Evolutionary conservation across 1,284 basidiomycete species (phyloP).

Genomic region (Apiotrichum siamense): DNA sequence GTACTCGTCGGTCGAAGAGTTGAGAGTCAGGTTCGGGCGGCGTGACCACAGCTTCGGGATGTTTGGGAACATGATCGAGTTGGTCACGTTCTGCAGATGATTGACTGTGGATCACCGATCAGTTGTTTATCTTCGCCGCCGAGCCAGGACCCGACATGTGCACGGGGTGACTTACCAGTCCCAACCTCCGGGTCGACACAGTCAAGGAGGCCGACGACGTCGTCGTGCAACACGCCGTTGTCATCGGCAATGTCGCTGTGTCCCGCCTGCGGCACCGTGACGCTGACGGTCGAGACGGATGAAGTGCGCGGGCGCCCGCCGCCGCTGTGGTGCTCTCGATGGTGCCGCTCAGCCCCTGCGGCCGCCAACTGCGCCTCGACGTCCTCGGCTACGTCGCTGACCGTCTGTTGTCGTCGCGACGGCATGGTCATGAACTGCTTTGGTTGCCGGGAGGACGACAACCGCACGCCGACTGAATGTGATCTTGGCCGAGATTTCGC

Average conservation of each 20-base stretch:
- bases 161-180: conserved; percentile 24
- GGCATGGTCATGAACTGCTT: not conserved
- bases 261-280: not conserved
- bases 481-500: not conserved
- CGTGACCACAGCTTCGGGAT: conserved; percentile 39
- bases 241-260: conserved; percentile 6
- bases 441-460: not conserved
- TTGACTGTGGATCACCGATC: conserved; percentile 29
- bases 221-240: conserved; percentile 29
- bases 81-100: conserved; percentile 45
- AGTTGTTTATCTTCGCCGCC: too few species aligned
- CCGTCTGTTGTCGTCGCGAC: not conserved
- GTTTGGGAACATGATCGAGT: conserved; percentile 44
- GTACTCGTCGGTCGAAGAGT: conserved; percentile 16
- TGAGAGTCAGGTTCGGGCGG: conserved; percentile 35
- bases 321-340: not conserved
- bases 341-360: not conserved
- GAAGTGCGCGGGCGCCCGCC: not conserved
- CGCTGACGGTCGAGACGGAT: not conserved
- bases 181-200: conserved; percentile 38
- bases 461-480: not conserved
- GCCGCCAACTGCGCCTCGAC: not conserved
- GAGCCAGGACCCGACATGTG: too few species aligned
- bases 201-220: conserved; percentile 40
- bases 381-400: too few species aligned